These are phyloP conservation scores for Fallopia convolvulus DNA, from an alignment of 148 eudicot genomes.

Conservation along the genomic window DNA sequence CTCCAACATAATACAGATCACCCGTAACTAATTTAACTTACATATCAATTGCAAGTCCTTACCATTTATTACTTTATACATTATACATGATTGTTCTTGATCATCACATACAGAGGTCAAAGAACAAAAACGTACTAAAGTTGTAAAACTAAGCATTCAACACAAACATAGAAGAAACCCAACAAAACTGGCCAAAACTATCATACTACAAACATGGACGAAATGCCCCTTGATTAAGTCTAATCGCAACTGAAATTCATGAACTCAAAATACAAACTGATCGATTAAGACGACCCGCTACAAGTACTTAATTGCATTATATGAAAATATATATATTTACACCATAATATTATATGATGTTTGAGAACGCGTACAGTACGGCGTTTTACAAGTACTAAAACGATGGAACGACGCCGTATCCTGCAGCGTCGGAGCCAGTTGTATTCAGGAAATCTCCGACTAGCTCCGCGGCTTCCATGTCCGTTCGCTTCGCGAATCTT, in stretches of 20 bases:
- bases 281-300: constrained; percentile 7
- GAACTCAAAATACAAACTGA: background rate
- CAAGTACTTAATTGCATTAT: constrained; percentile 1
- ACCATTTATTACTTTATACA: background rate
- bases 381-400: constrained; percentile 16
- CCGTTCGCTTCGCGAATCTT: constrained; percentile 70
- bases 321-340: constrained; percentile 1
- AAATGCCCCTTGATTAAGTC: background rate
- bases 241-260: background rate
- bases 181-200: background rate
- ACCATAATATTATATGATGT: constrained; percentile 4
- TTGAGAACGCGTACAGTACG: background rate
- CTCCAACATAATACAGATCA: too few relatives aligned
- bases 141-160: background rate
- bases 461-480: constrained; percentile 27
- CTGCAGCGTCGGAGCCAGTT: constrained; percentile 22
- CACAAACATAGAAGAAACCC: background rate
- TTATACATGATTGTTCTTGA: background rate
- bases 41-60: background rate
- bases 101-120: background rate
- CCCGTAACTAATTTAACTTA: too few relatives aligned
- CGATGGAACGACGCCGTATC: constrained; percentile 66
- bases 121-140: background rate
- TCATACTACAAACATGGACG: background rate
- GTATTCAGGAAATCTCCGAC: constrained; percentile 24